Base-by-base conservation (phyloP, 495 filamentous ascomycete species). In the Penicillium pancosmium region DNA sequence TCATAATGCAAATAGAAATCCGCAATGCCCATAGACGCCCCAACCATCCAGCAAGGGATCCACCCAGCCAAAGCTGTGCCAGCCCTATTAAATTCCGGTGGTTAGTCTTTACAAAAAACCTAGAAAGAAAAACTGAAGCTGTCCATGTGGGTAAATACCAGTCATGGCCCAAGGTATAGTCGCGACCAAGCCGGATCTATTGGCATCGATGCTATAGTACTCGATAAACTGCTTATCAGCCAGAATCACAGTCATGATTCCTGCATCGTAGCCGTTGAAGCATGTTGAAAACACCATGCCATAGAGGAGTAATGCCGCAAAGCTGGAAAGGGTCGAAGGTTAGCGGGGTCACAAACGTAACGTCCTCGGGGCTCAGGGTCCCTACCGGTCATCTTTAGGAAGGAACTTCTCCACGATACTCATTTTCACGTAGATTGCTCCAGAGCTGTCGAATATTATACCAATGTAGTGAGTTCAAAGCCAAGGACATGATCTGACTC, bases 181-280 rank as follows among this genome's bases (percentile, higher is more conserved):
- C 4, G 72, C 73, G n/a, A 76, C 61, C 27, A 75, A 56, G 13
- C 72, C 73, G 10, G 64, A 61, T 41, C 62, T 66, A 18, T 62
- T 66, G 8, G 55, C 59, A 46, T 69, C 60, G 35, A 76, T 66
- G 10, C 52, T 43, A 52, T 73, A 76, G 56, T 76, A 76, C 5
- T 66, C 53, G 25, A 63, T 73, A 38, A 76, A 76, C 21, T 73
- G 72, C 35, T 70, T 58, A 46, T 76, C 72, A 12, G 72, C 70
- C 43, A 76, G 49, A 43, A 76, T 76, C 54, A 73, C 71, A 10
- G 72, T 70, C 68, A 73, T 72, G 54, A 76, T 71, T 4, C 73
- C 73, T 34, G 73, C 70, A 65, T 75, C 73, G 46, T 73, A 76
- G 10, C 72, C 72, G 50, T 76, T 72, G 61, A 76, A 76, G 41